Evolutionary conservation across 192 early-diverging fungal genomes (phyloP).

Genomic region (Chytriomyces sp.): DNA sequence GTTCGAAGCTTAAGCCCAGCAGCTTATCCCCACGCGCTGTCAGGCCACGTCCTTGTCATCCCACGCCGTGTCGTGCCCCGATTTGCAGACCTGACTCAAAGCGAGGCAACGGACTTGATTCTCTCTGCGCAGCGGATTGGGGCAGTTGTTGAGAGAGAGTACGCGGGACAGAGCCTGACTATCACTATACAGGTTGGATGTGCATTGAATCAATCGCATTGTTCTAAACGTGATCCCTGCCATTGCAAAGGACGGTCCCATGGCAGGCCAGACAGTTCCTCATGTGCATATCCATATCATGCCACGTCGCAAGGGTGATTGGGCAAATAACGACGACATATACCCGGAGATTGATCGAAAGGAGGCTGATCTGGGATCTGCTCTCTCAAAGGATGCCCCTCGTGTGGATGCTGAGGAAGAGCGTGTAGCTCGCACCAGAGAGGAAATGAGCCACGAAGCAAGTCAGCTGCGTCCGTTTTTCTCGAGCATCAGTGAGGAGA

Average conservation of each 20-base stretch:
- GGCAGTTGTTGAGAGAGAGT: conserved; percentile 74
- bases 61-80: conserved; percentile 71
- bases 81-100: conserved; percentile 75
- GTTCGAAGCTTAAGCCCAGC: too few species aligned
- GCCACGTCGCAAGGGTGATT: conserved; percentile 80
- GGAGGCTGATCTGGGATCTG: conserved; percentile 43
- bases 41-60: conserved; percentile 76
- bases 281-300: conserved; percentile 94
- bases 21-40: conserved; percentile 39
- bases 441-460: conserved; percentile 85
- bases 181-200: conserved; percentile 73
- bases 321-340: conserved; percentile 85
- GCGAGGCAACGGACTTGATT: conserved; percentile 85
- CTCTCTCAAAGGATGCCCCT: conserved; percentile 48
- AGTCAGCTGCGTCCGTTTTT: conserved; percentile 49
- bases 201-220: conserved; percentile 2
- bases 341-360: conserved; percentile 75
- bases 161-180: conserved; percentile 73
- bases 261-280: conserved; percentile 80
- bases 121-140: conserved; percentile 78
- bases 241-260: conserved; percentile 64
- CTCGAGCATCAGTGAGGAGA: conserved; percentile 17
- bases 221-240: neutral
- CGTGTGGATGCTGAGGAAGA: conserved; percentile 59
- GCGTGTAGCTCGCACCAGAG: conserved; percentile 67